A percentile compares a stretch with the other conserved stretches of the same genome.
Conservation (phyloP, 169 alveolate genomes). For the Plasmodium sp. region DNA sequence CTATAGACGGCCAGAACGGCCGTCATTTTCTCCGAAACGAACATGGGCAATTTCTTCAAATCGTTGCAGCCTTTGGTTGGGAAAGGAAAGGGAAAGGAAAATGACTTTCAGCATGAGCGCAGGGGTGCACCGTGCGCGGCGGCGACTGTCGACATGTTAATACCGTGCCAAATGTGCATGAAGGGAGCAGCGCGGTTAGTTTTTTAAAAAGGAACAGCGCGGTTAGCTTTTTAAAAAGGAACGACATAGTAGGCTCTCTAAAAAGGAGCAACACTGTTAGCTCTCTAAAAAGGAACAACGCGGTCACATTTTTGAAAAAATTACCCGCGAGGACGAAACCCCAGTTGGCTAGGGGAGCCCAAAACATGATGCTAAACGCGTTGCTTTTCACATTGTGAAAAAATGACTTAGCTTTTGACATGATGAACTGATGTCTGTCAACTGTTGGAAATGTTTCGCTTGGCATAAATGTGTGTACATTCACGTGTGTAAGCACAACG, state of each 20-base stretch:
- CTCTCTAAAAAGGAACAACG: background rate
- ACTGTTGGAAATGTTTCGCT: background rate
- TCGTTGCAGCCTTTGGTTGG: slow-evolving; percentile 78
- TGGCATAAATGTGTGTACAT: background rate
- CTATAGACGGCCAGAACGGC: slow-evolving; percentile 91
- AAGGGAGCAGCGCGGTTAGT: no score
- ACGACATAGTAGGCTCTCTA: no score
- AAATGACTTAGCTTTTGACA: slow-evolving; percentile 22
- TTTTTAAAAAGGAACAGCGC: no score
- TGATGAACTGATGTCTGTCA: slow-evolving; percentile 2
- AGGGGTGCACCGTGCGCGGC: background rate
- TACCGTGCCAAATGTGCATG: background rate
- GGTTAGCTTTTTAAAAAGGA: no score
- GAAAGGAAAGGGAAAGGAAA: background rate
- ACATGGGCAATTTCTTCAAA: slow-evolving; percentile 88
- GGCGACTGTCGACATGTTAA: background rate
- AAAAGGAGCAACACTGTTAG: no score
- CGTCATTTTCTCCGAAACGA: slow-evolving; percentile 92
- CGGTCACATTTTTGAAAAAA: background rate
- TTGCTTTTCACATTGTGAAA: slow-evolving; percentile 28
- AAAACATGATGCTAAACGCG: slow-evolving; percentile 88
- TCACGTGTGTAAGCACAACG: background rate
- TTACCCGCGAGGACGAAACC: slow-evolving; percentile 95
- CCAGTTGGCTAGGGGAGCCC: slow-evolving; percentile 98
- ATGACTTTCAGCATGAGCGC: background rate